Percentiles rank a stretch among this genome's conserved stretches.
Conservation (phyloP, 1,284 basidiomycete genomes). For the Puccinia brachypodii region DNA sequence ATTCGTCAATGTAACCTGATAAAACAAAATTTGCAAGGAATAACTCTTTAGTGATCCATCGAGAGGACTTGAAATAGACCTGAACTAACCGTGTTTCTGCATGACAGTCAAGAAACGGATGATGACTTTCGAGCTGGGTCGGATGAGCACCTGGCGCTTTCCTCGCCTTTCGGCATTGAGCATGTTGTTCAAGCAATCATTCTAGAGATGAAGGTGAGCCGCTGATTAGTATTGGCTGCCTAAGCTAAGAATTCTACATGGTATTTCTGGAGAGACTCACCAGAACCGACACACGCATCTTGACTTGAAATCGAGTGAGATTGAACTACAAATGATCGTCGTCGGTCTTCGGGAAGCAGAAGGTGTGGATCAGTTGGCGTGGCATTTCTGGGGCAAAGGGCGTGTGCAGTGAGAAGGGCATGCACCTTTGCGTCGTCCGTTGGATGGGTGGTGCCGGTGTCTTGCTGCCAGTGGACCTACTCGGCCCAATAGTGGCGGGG, state of each 20-base stretch:
- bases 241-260: background rate
- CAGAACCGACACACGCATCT: conserved; percentile 54
- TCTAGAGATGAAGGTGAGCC: conserved; percentile 55
- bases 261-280: conserved; percentile 18
- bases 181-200: conserved; percentile 92
- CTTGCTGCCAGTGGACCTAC: background rate
- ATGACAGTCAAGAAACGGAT: conserved; percentile 94
- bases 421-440: conserved; percentile 47
- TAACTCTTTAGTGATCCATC: conserved; percentile 52
- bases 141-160: conserved; percentile 91
- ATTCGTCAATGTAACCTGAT: conserved; percentile 96
- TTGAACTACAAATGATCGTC: background rate
- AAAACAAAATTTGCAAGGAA: no score
- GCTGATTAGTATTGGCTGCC: background rate
- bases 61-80: conserved; percentile 49
- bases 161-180: conserved; percentile 97
- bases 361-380: conserved; percentile 20
- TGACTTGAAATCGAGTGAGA: conserved; percentile 23
- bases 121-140: conserved; percentile 92
- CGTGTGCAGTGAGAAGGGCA: conserved; percentile 46
- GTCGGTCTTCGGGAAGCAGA: conserved; percentile 26
- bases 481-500: background rate
- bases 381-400: conserved; percentile 47
- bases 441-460: background rate
- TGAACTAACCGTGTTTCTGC: conserved; percentile 87